phyloP scores from a whole-genome alignment of 768 basidiomycete genomes.

The Suillus occidentalis region DNA sequence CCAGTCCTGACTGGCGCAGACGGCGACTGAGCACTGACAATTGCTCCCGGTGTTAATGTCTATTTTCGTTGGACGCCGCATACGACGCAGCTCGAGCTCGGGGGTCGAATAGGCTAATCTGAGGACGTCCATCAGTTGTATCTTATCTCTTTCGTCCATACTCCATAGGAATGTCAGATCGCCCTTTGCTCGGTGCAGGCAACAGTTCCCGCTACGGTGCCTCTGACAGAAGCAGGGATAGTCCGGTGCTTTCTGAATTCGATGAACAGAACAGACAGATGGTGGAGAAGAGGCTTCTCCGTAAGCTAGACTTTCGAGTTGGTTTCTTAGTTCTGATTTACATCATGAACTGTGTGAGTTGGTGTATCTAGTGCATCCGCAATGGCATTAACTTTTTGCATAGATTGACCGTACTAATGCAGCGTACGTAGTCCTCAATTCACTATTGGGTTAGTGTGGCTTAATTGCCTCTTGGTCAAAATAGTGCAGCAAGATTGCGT shows the following conservation, averaged over 20 bases:
- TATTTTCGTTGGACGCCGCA: not conserved
- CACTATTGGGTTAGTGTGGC: not conserved
- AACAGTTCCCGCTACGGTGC: not conserved
- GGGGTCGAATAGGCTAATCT: not conserved
- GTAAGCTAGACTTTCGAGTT: slow-evolving; percentile 44
- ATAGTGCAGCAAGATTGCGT: slow-evolving; percentile 62
- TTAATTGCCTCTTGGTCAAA: slow-evolving; percentile 21
- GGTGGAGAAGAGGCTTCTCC: slow-evolving; percentile 44
- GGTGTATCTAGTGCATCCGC: not conserved
- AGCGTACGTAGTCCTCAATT: slow-evolving; percentile 38
- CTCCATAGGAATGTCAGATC: not conserved
- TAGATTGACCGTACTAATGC: slow-evolving; percentile 71
- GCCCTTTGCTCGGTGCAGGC: not conserved
- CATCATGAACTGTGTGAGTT: slow-evolving; percentile 46
- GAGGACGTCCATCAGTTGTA: not conserved
- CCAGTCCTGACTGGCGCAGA: not conserved
- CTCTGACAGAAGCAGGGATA: not conserved
- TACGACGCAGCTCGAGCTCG: not conserved
- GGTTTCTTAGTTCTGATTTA: slow-evolving; percentile 46
- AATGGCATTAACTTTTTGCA: slow-evolving; percentile 7
- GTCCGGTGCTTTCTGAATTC: slow-evolving; percentile 1
- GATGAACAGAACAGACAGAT: slow-evolving; percentile 33
- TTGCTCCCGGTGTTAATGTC: not conserved
- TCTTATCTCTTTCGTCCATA: not conserved
- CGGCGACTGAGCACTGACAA: not conserved